A percentile compares a stretch with the other conserved stretches of the same genome.
Evolutionary conservation across 768 basidiomycete species (phyloP).

Genomic region (Pleurotus salmoneostramineus): DNA sequence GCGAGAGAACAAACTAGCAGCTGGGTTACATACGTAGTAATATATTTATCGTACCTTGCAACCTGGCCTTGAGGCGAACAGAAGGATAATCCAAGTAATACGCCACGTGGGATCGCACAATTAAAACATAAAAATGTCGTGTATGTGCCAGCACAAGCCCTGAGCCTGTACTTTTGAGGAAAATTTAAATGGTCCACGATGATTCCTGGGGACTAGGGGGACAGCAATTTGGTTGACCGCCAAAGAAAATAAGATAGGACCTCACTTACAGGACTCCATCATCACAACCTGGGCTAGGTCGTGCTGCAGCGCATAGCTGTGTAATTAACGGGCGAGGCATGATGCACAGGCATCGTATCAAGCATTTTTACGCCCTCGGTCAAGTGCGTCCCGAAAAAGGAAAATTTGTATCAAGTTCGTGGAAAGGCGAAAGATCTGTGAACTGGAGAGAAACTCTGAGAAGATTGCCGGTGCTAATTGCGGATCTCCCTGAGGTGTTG

Average conservation of each 20-base stretch:
- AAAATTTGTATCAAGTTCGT: not conserved
- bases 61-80: conserved; percentile 8
- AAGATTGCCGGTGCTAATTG: not conserved
- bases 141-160: conserved; percentile 1
- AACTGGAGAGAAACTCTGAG: not conserved
- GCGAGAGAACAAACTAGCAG: not conserved
- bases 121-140: conserved; percentile 3
- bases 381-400: no score
- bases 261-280: no score
- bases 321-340: no score
- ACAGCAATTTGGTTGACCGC: no score
- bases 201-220: no score
- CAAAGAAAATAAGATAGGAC: no score
- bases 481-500: not conserved
- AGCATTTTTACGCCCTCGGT: no score
- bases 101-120: conserved; percentile 5
- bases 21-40: conserved; percentile 5
- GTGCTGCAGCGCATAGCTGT: no score
- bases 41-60: conserved; percentile 6
- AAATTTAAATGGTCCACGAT: not conserved
- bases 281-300: no score
- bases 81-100: conserved; percentile 4
- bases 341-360: no score
- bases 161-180: not conserved
- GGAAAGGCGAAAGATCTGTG: not conserved